These are phyloP conservation scores for Kandelia obovata DNA, from an alignment of 345 rosid genomes.

Conservation along the genomic window DNA sequence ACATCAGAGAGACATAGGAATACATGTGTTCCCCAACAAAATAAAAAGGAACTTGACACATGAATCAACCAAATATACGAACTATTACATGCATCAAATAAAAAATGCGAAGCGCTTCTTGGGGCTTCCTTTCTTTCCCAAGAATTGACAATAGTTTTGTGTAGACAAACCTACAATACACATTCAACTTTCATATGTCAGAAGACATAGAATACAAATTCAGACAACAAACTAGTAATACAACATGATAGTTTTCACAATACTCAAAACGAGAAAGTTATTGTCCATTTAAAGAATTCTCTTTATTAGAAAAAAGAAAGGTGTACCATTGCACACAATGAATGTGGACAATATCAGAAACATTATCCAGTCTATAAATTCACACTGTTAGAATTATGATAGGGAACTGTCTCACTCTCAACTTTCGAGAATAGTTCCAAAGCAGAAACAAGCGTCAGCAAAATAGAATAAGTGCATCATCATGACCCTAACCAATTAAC, in stretches of 20 bases:
- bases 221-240: neutral
- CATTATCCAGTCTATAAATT: too few relatives aligned
- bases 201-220: neutral
- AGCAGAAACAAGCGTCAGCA: neutral
- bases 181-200: neutral
- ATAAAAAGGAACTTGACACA: neutral
- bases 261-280: neutral
- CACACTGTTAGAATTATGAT: too few relatives aligned
- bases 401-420: too few relatives aligned
- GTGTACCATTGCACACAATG: too few relatives aligned
- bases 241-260: too few relatives aligned
- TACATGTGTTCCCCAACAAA: neutral
- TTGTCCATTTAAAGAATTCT: neutral
- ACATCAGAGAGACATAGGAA: constrained; percentile 11
- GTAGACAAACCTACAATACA: constrained; percentile 79
- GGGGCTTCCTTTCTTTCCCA: constrained; percentile 63
- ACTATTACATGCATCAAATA: constrained; percentile 73
- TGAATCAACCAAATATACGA: constrained; percentile 14
- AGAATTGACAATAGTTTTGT: constrained; percentile 83
- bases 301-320: too few relatives aligned
- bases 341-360: too few relatives aligned
- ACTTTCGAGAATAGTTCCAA: too few relatives aligned
- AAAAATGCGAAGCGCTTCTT: constrained; percentile 66
- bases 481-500: neutral
- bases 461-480: neutral